These are phyloP conservation scores for Camellia japonica DNA, from an alignment of 148 eudicot species.

Conservation along the genomic window DNA sequence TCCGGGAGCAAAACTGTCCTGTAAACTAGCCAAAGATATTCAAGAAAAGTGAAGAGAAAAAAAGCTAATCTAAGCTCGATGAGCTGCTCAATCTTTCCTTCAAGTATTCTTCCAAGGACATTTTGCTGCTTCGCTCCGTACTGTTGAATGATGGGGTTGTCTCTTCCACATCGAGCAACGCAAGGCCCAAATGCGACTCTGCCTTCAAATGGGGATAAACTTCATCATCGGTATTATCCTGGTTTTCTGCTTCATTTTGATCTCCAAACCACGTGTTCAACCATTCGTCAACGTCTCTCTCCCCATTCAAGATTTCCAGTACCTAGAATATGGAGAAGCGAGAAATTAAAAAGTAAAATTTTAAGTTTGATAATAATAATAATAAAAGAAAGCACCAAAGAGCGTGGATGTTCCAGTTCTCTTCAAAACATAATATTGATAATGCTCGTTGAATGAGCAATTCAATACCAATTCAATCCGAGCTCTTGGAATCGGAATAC, in stretches of 20 bases:
- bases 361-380: no score
- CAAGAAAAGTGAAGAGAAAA: neutral
- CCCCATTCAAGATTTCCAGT: conserved; percentile 59
- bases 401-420: no score
- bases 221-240: conserved; percentile 59
- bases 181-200: conserved; percentile 61
- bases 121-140: conserved; percentile 43
- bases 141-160: conserved; percentile 56
- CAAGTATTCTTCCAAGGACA: conserved; percentile 54
- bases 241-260: conserved; percentile 27
- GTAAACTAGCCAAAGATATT: neutral
- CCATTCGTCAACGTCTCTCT: conserved; percentile 43
- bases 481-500: no score
- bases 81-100: conserved; percentile 56
- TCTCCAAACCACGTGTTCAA: conserved; percentile 27
- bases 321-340: conserved; percentile 31
- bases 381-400: no score
- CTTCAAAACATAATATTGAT: no score
- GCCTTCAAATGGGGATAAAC: conserved; percentile 58
- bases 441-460: no score
- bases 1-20: neutral
- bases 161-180: conserved; percentile 61
- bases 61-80: conserved; percentile 46
- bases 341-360: neutral
- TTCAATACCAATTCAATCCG: no score